Base-by-base conservation (phyloP, 164 flowering plant species). In the Akebia trifoliata region DNA sequence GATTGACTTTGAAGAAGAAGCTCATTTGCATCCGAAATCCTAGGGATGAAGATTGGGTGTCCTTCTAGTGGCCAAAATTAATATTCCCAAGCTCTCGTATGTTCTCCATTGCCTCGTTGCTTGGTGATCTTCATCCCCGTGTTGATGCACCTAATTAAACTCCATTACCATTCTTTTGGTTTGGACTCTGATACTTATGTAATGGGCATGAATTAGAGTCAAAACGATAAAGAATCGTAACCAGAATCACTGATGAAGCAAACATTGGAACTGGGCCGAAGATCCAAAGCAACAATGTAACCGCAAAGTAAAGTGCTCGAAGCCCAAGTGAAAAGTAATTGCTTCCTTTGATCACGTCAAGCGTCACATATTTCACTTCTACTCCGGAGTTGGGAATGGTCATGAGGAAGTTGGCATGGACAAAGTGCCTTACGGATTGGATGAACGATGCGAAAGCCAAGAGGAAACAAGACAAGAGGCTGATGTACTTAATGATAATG, bases 191-290 rank as follows among this genome's bases (percentile, higher is more conserved):
- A 42, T 57, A 70, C n/a, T 72, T 54, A 68, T 56, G 64, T 63
- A 76, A 24, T 4, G 75, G 76, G 10, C 57, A 71, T 7, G 70
- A 57, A 57, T 74, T 81, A 0, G 42, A 44, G 37, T 82, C 87
- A 14, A 82, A 69, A 28, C 54, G 31, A 36, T 63, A 21, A 17
- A 79, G 50, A 42, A 67, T 29, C 0, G 54, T n/a, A 45, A 77
- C 84, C 65, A 60, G 65, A 21, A 35, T 55, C 46, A 76, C 59
- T 0, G 81, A 76, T 30, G 70, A 62, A 29, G 58, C 49, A 55
- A 78, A 72, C 82, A 83, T 75, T 1, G 80, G 83, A 14, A 80
- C 72, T 2, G 88, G 82, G 10, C 85, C 83, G 52, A 80, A 83
- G 15, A 73, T 56, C 88, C 85, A 83, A 26, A 80, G 54, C 52